Conservation (phyloP, 345 rosid species). For the Brassica nigra region DNA sequence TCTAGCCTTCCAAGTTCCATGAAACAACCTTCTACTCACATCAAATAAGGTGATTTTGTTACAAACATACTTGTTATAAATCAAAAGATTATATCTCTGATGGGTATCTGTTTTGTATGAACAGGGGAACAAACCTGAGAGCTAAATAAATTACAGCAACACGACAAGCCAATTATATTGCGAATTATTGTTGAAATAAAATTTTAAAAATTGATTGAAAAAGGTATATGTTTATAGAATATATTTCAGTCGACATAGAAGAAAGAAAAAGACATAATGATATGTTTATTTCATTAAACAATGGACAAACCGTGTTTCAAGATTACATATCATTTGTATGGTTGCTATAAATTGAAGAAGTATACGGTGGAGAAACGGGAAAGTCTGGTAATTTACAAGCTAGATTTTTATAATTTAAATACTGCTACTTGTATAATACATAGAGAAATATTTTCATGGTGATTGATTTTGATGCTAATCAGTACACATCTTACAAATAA, state of each 20-base stretch:
- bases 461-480: no score
- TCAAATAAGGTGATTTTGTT: no score
- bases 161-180: neutral
- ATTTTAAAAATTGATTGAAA: neutral
- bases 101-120: no score
- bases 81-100: no score
- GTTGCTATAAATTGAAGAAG: constrained; percentile 11
- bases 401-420: neutral
- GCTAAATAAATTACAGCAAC: neutral
- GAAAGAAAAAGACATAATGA: constrained; percentile 9
- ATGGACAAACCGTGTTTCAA: constrained; percentile 22
- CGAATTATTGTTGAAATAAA: neutral
- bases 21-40: no score
- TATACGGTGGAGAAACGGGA: neutral
- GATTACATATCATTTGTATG: constrained; percentile 18
- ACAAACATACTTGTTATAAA: no score
- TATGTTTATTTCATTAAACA: constrained; percentile 3
- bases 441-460: neutral
- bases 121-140: no score
- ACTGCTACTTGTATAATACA: neutral
- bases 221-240: neutral
- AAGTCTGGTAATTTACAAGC: neutral
- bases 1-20: no score
- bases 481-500: no score
- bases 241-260: constrained; percentile 17